A percentile compares a stretch with the other conserved stretches of the same genome.
Evolutionary conservation across 495 filamentous ascomycete genomes (phyloP).

Genomic region (Sphaerosporella brunnea): DNA sequence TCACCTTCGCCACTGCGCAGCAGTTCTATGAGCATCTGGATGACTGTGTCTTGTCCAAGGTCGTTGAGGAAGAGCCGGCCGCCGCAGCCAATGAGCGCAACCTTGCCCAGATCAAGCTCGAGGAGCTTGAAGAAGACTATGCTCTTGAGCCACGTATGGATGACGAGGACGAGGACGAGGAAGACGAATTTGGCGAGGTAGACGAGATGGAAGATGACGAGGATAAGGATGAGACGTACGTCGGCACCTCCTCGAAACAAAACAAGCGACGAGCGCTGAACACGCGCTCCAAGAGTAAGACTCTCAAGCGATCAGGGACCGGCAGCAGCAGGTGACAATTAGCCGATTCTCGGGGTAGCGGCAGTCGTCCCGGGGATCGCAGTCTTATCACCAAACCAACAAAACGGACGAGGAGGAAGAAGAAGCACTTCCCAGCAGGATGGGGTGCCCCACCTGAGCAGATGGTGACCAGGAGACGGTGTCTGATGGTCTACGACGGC

Average conservation of each 20-base stretch:
- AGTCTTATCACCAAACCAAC: slow-evolving; percentile 29
- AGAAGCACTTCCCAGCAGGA: slow-evolving; percentile 75
- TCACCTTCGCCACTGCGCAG: slow-evolving; percentile 82
- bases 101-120: slow-evolving; percentile 33
- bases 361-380: slow-evolving; percentile 23
- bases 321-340: slow-evolving; percentile 43
- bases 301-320: slow-evolving; percentile 26
- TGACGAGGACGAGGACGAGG: slow-evolving; percentile 33
- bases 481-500: slow-evolving; percentile 84
- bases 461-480: slow-evolving; percentile 96
- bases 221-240: slow-evolving; percentile 40
- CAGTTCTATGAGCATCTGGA: slow-evolving; percentile 99
- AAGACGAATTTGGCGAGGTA: slow-evolving; percentile 37
- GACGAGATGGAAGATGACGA: slow-evolving; percentile 51
- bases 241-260: slow-evolving; percentile 30
- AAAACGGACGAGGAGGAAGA: slow-evolving; percentile 46
- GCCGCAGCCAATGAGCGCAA: slow-evolving; percentile 87
- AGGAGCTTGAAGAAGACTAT: slow-evolving; percentile 44
- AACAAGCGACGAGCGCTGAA: slow-evolving; percentile 23
- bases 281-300: slow-evolving; percentile 23
- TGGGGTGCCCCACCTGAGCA: slow-evolving; percentile 83
- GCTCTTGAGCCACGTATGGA: slow-evolving; percentile 38
- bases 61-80: slow-evolving; percentile 90
- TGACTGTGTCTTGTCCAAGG: slow-evolving; percentile 92
- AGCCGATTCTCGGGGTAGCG: slow-evolving; percentile 44